phyloP scores from a whole-genome alignment of 768 basidiomycete species.

The Pisolithus orientalis region DNA sequence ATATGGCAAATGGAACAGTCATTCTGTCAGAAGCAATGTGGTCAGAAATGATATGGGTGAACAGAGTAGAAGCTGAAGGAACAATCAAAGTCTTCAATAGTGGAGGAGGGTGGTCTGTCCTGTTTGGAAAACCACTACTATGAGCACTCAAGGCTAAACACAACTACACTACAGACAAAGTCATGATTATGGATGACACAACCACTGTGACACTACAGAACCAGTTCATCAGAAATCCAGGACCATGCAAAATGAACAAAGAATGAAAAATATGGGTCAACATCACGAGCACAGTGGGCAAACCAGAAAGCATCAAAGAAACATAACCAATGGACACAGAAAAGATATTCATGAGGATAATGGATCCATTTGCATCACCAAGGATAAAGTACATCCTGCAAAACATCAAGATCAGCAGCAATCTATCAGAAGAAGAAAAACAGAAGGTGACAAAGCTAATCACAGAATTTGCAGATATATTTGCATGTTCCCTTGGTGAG shows the following conservation, averaged over 20 bases:
- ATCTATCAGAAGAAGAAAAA: slow-evolving; percentile 21
- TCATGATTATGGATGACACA: background rate
- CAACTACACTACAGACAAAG: slow-evolving; percentile 15
- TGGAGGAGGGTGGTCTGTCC: slow-evolving; percentile 19
- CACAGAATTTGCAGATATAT: slow-evolving; percentile 30
- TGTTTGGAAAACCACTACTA: slow-evolving; percentile 26
- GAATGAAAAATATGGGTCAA: background rate
- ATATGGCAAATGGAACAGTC: slow-evolving; percentile 28
- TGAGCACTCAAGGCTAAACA: slow-evolving; percentile 16
- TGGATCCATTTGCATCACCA: background rate
- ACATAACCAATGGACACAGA: background rate
- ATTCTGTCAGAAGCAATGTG: slow-evolving; percentile 4
- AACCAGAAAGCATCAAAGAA: background rate
- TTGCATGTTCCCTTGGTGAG: slow-evolving; percentile 34
- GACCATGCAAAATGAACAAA: background rate
- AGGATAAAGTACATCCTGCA: slow-evolving; percentile 14
- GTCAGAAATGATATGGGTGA: background rate
- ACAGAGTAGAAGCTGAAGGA: background rate
- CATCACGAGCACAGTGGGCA: background rate
- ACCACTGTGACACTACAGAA: background rate
- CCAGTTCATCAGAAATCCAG: no score
- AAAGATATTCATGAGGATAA: background rate
- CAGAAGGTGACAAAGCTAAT: slow-evolving; percentile 20
- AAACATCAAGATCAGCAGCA: slow-evolving; percentile 21
- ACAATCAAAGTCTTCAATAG: slow-evolving; percentile 7